Conservation (phyloP, 2,329 filamentous ascomycete species). For the Venturia pyrina region DNA sequence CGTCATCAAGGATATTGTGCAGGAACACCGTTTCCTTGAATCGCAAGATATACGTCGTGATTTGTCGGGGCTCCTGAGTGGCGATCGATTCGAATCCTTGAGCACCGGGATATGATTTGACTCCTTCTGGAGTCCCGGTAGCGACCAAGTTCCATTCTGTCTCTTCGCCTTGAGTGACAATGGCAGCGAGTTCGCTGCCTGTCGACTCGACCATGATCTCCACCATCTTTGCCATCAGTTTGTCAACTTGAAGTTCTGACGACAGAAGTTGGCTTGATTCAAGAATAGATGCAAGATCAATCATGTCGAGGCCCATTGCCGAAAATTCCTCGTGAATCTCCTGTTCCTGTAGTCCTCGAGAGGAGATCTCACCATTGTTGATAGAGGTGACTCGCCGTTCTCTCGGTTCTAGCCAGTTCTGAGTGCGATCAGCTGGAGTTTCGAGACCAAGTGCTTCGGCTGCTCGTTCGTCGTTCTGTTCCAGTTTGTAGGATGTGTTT, state of each 20-base stretch:
- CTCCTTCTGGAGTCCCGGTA: constrained; percentile 62
- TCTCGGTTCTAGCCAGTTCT: constrained; percentile 35
- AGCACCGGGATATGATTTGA: constrained; percentile 55
- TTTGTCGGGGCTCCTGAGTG: constrained; percentile 62
- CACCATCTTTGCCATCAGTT: constrained; percentile 69
- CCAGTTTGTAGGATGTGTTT: constrained; percentile 31
- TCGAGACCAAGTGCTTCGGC: constrained; percentile 25
- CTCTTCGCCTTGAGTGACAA: constrained; percentile 61
- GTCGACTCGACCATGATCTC: constrained; percentile 72
- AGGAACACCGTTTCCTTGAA: constrained; percentile 69
- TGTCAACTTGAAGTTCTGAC: constrained; percentile 65
- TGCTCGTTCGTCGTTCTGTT: constrained; percentile 33
- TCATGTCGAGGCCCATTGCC: constrained; percentile 62
- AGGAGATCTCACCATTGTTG: neutral
- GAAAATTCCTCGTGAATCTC: constrained; percentile 40
- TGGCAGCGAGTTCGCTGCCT: constrained; percentile 62
- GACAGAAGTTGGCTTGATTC: constrained; percentile 72
- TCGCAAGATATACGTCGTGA: constrained; percentile 65
- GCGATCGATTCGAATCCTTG: constrained; percentile 53
- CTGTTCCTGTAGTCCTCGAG: constrained; percentile 31
- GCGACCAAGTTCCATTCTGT: constrained; percentile 60
- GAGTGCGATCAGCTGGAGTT: constrained; percentile 35
- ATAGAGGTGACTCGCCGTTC: constrained; percentile 19
- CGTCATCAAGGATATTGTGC: constrained; percentile 62
- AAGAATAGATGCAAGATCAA: constrained; percentile 68